Evolutionary conservation across 192 early-diverging fungal genomes (phyloP), one percentile per base, ranked within the genome.

Genomic region (Rhizophlyctis rosea): DNA sequence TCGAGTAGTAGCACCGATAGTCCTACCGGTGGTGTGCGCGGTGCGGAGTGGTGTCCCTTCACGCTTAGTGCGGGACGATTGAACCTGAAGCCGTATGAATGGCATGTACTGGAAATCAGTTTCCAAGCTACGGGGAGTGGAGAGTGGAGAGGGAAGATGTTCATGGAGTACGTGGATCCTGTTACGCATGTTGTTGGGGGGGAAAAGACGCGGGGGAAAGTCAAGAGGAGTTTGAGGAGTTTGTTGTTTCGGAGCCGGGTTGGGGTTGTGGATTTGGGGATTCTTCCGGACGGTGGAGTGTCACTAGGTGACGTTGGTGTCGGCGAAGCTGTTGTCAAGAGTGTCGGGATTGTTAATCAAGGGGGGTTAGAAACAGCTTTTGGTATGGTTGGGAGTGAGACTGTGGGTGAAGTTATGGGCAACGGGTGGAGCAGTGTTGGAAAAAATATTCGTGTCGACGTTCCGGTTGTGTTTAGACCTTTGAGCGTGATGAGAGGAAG

Each of bases 31-130:
- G n/a, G n/a, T n/a, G n/a, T n/a, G n/a, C n/a, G n/a, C n/a, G n/a
- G n/a, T n/a, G 30, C 55, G 21, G 74, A 77, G 44, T 72, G 66
- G 68, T 81, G 71, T 64, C 73, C 76, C 7, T 78, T 78, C 62
- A 54, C 52, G 16, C 47, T 78, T 7, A 62, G 63, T 1, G 34
- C 51, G 9, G 54, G 54, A 14, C 55, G 69, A 56, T 47, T 75
- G 11, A 77, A 34, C 33, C 63, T 84, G 23, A 81, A 81, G 47
- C 82, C 82, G 5, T 79, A 57, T 57, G 82, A 84, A 47, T 70
- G 62, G 25, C 67, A 61, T 24, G 68, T 66, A 1, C n/a, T 84
- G 4, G 79, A 84, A 23, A 47, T 84, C 23, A 58, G 47, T 1
- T 81, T 81, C 58, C 76, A 77, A 61, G 66, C 79, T 2, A 75